Percentiles rank a stretch among this genome's conserved stretches.
phyloP scores from a whole-genome alignment of 768 basidiomycete genomes.

The Rhizopogon roseolus region DNA sequence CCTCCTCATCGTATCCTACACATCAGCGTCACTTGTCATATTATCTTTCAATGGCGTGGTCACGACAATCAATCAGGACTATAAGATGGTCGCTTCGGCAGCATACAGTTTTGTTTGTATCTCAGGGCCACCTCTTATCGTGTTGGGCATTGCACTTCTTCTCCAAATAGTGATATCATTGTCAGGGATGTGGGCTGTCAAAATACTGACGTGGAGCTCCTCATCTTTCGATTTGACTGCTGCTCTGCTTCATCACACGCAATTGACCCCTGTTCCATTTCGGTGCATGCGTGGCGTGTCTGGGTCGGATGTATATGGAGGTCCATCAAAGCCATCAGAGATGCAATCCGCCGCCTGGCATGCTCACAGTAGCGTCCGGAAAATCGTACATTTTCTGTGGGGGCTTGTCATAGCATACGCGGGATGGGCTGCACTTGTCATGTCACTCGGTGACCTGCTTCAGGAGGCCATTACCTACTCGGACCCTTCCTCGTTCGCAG shows the following conservation, averaged over 20 bases:
- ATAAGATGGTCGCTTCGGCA: too few relatives aligned
- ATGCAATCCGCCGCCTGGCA: conserved; percentile 23
- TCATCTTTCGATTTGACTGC: conserved; percentile 25
- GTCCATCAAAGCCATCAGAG: conserved; percentile 9
- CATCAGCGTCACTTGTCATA: conserved; percentile 20
- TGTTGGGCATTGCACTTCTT: conserved; percentile 19
- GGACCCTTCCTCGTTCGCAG: conserved; percentile 2
- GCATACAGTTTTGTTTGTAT: too few relatives aligned
- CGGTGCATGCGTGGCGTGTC: conserved; percentile 23
- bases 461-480: too few relatives aligned
- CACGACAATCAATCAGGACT: too few relatives aligned
- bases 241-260: conserved; percentile 23
- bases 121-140: conserved; percentile 20
- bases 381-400: conserved; percentile 18
- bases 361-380: conserved; percentile 16
- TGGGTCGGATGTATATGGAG: background rate
- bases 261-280: conserved; percentile 12
- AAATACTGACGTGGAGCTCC: conserved; percentile 27
- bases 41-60: conserved; percentile 13
- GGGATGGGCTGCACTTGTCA: conserved; percentile 7
- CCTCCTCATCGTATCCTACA: conserved; percentile 24
- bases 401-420: conserved; percentile 1
- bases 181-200: conserved; percentile 12
- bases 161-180: conserved; percentile 20
- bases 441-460: conserved; percentile 15